Evolutionary conservation across 2,329 filamentous ascomycete species (phyloP), one percentile per base, ranked within the genome.

Genomic region (Penicillium italicum): DNA sequence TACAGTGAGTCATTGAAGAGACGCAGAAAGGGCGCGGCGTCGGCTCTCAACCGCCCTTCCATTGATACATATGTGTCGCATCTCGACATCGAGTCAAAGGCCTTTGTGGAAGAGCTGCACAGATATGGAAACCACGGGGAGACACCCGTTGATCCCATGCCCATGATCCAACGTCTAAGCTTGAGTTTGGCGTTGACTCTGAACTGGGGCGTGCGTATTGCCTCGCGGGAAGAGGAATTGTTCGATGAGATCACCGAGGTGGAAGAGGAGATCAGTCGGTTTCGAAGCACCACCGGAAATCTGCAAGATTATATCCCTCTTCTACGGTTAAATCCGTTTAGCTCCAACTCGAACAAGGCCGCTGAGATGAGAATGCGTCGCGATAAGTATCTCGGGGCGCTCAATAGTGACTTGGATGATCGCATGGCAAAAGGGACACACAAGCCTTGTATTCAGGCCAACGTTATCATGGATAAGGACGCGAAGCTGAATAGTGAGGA

Each of bases 261-360:
- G 2, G 89, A 91, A 67, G 82, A 87, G 24, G 85, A 84, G 30
- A 85, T 93, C 44, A 87, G 85, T 52, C 87, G 86, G 59, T 86
- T 91, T 61, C 77, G 89, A 43, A 87, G 83, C n/a, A 91, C 88
- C 1, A 89, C 85, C 48, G 89, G 90, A 65, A 92, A 92, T 65
- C 86, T 87, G 79, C 86, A 90, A 64, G 89, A 93, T 66, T 91
- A 92, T 60, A 82, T 92, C 7, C 89, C 89, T 0, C 68, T 91
- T 0, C 68, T 92, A 60, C 80, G 89, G n/a, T 62, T 86, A 7
- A 86, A 87, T 56, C 85, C 85, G 0, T 82, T 87, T 62, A 85
- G 76, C 60, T 69, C 73, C n/a, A 83, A 84, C 24, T 83, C 81
- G 0, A 74, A 77, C 55, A 81, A 79, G 61, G 85, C 85, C 0